Evolutionary conservation across 164 flowering plant genomes (phyloP).

Genomic region (Vitis labrusca): DNA sequence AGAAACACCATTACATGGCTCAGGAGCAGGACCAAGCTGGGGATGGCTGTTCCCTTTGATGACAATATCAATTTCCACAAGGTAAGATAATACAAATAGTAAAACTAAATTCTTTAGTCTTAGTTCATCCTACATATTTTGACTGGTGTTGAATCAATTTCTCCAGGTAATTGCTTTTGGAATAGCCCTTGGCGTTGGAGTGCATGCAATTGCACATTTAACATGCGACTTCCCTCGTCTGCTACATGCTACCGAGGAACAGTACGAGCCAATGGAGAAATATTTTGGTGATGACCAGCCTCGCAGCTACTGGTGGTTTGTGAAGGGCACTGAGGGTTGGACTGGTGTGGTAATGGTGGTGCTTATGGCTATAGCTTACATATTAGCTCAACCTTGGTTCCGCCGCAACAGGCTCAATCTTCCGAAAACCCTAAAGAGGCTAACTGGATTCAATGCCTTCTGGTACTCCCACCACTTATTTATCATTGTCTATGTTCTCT

Average conservation of each 20-base stretch:
- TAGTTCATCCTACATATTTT: no score
- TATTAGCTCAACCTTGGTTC: constrained; percentile 72
- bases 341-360: constrained; percentile 73
- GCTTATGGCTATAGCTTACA: constrained; percentile 65
- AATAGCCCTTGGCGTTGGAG: constrained; percentile 60
- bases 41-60: constrained; percentile 59
- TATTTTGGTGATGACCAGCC: constrained; percentile 54
- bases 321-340: constrained; percentile 68
- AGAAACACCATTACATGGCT: constrained; percentile 77
- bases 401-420: constrained; percentile 49
- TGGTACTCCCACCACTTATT: constrained; percentile 89
- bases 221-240: constrained; percentile 80
- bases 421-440: constrained; percentile 49
- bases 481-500: constrained; percentile 56
- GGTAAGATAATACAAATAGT: constrained; percentile 23
- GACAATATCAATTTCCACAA: constrained; percentile 84
- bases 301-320: constrained; percentile 67
- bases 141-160: neutral
- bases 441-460: constrained; percentile 82
- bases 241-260: constrained; percentile 47
- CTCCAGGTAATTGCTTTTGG: constrained; percentile 55
- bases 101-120: neutral
- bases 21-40: constrained; percentile 54
- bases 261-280: constrained; percentile 53
- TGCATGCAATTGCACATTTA: constrained; percentile 57